Conservation (phyloP, 2,329 filamentous ascomycete genomes). For the Fusarium concolor region DNA sequence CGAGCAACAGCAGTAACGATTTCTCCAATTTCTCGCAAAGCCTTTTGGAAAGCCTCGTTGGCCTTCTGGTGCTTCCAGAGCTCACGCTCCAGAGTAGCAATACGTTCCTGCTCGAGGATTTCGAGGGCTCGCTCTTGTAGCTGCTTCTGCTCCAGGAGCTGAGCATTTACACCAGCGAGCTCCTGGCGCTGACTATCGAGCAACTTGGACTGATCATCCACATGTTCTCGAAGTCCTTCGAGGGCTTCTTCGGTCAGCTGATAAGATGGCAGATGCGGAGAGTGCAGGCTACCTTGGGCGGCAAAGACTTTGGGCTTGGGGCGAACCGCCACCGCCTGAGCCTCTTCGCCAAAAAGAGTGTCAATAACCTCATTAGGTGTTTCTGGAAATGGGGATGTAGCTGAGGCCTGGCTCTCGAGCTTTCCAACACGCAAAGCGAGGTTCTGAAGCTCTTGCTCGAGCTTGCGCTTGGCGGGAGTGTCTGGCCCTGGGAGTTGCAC, state of each 20-base stretch:
- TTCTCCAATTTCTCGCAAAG: slow-evolving; percentile 93
- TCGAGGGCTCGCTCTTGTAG: slow-evolving; percentile 85
- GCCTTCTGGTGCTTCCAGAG: slow-evolving; percentile 97
- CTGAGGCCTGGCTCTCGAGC: slow-evolving; percentile 81
- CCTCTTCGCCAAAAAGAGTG: slow-evolving; percentile 71
- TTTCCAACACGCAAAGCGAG: slow-evolving; percentile 82
- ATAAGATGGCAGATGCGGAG: slow-evolving; percentile 53
- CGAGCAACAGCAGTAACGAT: slow-evolving; percentile 97
- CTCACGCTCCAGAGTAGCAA: slow-evolving; percentile 90
- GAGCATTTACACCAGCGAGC: slow-evolving; percentile 85
- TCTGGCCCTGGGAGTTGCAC: slow-evolving; percentile 82
- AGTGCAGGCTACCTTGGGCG: slow-evolving; percentile 56
- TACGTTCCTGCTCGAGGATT: slow-evolving; percentile 86
- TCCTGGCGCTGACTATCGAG: slow-evolving; percentile 89
- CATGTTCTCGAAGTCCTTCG: slow-evolving; percentile 86
- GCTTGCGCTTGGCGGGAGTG: slow-evolving; percentile 77
- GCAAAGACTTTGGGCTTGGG: slow-evolving; percentile 60
- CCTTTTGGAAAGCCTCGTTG: slow-evolving; percentile 98
- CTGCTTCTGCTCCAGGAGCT: slow-evolving; percentile 86
- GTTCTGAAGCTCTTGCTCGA: slow-evolving; percentile 86
- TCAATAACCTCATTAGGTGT: slow-evolving; percentile 81
- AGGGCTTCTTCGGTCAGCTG: slow-evolving; percentile 84
- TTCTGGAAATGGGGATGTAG: slow-evolving; percentile 75
- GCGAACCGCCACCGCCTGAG: slow-evolving; percentile 58
- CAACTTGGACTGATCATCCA: slow-evolving; percentile 92